Base-by-base conservation (phyloP, 2,329 filamentous ascomycete genomes). In the Alternaria infectoria region DNA sequence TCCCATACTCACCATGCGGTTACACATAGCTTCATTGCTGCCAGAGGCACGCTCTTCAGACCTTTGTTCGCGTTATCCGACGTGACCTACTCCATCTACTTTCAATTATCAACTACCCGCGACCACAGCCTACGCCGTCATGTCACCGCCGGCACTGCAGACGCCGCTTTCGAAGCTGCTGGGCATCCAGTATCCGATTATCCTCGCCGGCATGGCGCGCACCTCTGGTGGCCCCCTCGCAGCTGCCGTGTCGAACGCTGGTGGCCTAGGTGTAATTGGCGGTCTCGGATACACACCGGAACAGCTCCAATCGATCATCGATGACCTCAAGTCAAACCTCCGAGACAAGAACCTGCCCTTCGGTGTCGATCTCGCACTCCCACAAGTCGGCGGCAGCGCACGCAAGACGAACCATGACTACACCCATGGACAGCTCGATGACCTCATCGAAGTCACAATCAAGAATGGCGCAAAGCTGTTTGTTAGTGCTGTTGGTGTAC, bases 371-470 rank as follows among this genome's bases (percentile, higher is more conserved):
- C 89, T 98, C 2, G 94, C 94, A 0, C 87, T 98, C 12, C 94
- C 95, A 1, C 93, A 97, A 82, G 85, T 97, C 59, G 95, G 95
- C 60, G 93, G 91, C 44, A 85, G 82, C 32, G 95, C 95, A 7
- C 89, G 95, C 68, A 91, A 92, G 80, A 97, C 95, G 4, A 98
- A 97, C 82, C 93, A 97, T 81, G 95, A 97, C 81, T 98, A 98
- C 84, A 97, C 95, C 1, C 87, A 91, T 69, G 95, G 95, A 45
- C 91, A 93, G 79, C 87, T 97, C 15, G 91, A 96, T 77, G 91
- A 96, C 79, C 85, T 97, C 32, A 91, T 97, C 69, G 91, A 93
- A 72, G 92, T 97, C 46, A 92, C 91, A 4, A 92, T 97, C 71
- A 88, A 90, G 72, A 91, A 92, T 69, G 91, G 92, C n/a, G 93